Base-by-base conservation (phyloP, 179 eudicot genomes). In the Nepenthes alata region DNA sequence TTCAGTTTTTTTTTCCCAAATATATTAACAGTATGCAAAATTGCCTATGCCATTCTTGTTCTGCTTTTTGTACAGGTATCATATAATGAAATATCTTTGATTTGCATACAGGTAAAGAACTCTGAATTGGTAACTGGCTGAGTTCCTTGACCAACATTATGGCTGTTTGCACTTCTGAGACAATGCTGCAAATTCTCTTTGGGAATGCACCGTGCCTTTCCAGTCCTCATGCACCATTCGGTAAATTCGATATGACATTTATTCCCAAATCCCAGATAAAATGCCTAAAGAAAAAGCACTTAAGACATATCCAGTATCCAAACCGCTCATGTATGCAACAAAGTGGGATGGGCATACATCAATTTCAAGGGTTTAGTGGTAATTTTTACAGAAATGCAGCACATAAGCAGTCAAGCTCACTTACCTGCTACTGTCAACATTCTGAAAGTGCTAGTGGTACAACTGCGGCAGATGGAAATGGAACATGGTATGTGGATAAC, bases 371-470 rank as follows among this genome's bases (percentile, higher is more conserved):
- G 56, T 5, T 53, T 15, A 54, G 62, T 11, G 55, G 62, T 58
- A 58, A 37, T 39, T 58, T 66, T 6, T 13, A 36, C 54, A 53
- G 37, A 14, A 16, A 5, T 55, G 55, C 59, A 11, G 3, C 11
- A 11, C 57, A 9, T 48, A 44, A 35, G 2, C 47, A 15, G 45
- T 66, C 62, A 12, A 54, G 41, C 8, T 55, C 54, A 34, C 5
- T 50, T 8, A 44, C 66, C 11, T 59, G 57, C 54, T 66, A 67
- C 58, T 79, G 86, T 70, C 70, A 70, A 11, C 64, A 68, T 45
- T 66, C 76, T 51, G 88, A 74, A 54, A 79, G 70, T 57, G 68
- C 63, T 59, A 71, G 63, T 35, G 82, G 69, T 54, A 64, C 67
- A 52, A 60, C 68, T 67, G 55, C 49, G 6, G 77, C 69, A 16